phyloP scores from a whole-genome alignment of 768 basidiomycete species.

The Collybiopsis luxurians region DNA sequence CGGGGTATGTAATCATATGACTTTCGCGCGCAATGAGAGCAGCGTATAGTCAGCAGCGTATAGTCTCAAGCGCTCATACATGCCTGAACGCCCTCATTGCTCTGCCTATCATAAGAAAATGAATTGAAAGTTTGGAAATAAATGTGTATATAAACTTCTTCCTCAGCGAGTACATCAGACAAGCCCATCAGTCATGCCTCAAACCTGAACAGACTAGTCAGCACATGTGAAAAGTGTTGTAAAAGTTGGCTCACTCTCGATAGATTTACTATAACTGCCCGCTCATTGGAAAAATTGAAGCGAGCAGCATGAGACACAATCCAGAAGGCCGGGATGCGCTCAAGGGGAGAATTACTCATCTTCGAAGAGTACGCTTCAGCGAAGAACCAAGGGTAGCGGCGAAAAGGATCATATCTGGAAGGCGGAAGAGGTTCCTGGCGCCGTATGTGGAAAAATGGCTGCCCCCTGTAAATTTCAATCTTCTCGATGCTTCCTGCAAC shows the following conservation, averaged over 20 bases:
- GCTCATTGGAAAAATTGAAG: neutral
- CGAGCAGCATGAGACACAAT: neutral
- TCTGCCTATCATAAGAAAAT: no score
- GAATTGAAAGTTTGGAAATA: no score
- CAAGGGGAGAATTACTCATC: neutral
- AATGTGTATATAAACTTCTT: no score
- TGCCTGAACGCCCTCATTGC: no score
- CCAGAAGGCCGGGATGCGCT: neutral
- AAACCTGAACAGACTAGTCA: neutral
- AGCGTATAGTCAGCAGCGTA: no score
- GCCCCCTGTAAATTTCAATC: neutral
- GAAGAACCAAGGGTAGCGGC: conserved; percentile 8
- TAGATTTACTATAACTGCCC: conserved; percentile 8
- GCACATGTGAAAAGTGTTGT: neutral
- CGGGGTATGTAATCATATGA: no score
- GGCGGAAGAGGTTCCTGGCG: conserved; percentile 6
- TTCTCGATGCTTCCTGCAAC: neutral
- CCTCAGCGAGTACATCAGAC: no score
- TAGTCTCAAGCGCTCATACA: no score
- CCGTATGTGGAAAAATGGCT: neutral
- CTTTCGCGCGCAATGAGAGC: no score
- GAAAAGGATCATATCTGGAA: conserved; percentile 8
- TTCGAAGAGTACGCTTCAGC: conserved; percentile 6
- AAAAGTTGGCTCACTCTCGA: conserved; percentile 8
- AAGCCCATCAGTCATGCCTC: neutral